Conservation (phyloP, 1,284 basidiomycete species). For the Polyporus tsugae region DNA sequence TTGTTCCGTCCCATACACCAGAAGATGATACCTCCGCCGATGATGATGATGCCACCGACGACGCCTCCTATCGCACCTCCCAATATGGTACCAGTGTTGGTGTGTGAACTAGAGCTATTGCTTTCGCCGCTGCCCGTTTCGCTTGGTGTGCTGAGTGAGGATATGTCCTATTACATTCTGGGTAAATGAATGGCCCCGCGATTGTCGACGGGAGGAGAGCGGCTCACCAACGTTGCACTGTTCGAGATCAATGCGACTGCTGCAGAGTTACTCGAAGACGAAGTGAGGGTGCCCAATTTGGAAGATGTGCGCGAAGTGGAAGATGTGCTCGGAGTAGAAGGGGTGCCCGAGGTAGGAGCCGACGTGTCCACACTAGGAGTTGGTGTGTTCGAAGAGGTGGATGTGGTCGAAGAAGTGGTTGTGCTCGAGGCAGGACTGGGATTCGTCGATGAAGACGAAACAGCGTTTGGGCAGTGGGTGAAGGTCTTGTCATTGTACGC, state of each 20-base stretch:
- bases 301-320: not conserved
- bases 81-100: not conserved
- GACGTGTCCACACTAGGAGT: not conserved
- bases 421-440: not conserved
- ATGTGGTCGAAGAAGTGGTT: not conserved
- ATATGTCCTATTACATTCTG: not conserved
- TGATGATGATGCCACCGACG: slow-evolving; percentile 11
- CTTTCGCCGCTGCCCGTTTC: not conserved
- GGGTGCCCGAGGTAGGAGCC: not conserved
- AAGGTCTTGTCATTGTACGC: slow-evolving; percentile 28
- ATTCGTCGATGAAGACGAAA: not conserved
- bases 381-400: not conserved
- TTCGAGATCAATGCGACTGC: not conserved
- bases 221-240: not conserved
- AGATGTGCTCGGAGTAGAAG: not conserved
- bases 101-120: not conserved
- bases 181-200: not conserved
- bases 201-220: not conserved
- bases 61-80: slow-evolving; percentile 1
- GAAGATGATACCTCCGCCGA: slow-evolving; percentile 9
- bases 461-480: slow-evolving; percentile 27
- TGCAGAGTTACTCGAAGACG: not conserved
- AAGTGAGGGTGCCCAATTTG: too few relatives aligned
- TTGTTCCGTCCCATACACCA: slow-evolving; percentile 11
- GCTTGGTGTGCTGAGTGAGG: not conserved